Conservation (phyloP, 495 filamentous ascomycete species). For the Aspergillus indologenus region DNA sequence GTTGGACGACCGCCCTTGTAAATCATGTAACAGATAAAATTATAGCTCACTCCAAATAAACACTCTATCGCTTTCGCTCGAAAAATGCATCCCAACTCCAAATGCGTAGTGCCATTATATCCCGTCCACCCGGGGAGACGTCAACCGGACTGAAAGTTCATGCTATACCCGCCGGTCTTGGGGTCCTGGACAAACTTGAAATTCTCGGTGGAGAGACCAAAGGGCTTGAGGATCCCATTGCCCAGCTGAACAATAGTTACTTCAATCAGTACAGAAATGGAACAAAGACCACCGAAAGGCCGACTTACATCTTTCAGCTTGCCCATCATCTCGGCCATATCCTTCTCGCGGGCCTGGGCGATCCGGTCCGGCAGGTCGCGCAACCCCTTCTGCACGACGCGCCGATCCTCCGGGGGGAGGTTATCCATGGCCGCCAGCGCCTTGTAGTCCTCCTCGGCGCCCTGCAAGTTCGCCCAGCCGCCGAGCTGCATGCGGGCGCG, state of each 20-base stretch:
- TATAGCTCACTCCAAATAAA: background rate
- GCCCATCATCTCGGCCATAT: slow-evolving; percentile 94
- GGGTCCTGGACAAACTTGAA: slow-evolving; percentile 93
- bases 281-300: background rate
- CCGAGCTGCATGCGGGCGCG: slow-evolving; percentile 66
- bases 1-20: too few species aligned
- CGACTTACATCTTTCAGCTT: slow-evolving; percentile 79
- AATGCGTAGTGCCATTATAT: background rate
- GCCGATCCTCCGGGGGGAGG: slow-evolving; percentile 61
- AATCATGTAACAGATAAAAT: background rate
- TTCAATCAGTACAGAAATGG: slow-evolving; percentile 9
- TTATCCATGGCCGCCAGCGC: slow-evolving; percentile 51
- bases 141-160: slow-evolving; percentile 64
- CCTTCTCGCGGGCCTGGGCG: slow-evolving; percentile 73
- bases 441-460: slow-evolving; percentile 76
- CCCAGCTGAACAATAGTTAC: slow-evolving; percentile 62
- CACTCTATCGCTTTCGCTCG: background rate
- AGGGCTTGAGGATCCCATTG: slow-evolving; percentile 87
- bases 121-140: background rate
- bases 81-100: slow-evolving; percentile 6
- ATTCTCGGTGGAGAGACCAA: slow-evolving; percentile 87
- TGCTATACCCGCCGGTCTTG: slow-evolving; percentile 84
- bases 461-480: slow-evolving; percentile 78
- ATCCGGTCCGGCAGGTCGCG: slow-evolving; percentile 60
- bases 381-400: slow-evolving; percentile 63